Base-by-base conservation (phyloP, 2,329 filamentous ascomycete genomes). In the Paracoccidioides brasiliensis region DNA sequence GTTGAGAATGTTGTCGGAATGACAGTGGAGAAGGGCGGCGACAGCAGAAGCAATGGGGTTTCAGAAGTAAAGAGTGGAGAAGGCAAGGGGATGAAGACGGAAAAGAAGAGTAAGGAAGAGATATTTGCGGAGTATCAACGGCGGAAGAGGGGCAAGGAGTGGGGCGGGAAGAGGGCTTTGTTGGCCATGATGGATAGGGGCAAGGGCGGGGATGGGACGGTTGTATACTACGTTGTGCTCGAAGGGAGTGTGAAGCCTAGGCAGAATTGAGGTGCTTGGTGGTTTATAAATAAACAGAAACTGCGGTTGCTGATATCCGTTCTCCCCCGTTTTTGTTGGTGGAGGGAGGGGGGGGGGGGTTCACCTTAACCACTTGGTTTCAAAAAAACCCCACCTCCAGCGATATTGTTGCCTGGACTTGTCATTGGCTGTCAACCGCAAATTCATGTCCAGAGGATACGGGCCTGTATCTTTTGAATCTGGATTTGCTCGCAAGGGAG, bases 171-270 rank as follows among this genome's bases (percentile, higher is more conserved):
- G 69, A 70, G 81, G 51, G 64, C 82, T 12, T 61, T 85, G 33
- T 65, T 84, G 54, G 80, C 78, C 5, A 81, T 81, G 60, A 70
- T 80, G 53, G 76, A 82, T 63, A 67, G 69, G 57, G 67, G 66
- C 2, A 68, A 69, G 64, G 74, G 73, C 37, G 74, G 74, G 6
- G 81, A 84, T 64, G 81, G 81, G 44, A 84, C 82, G 0, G 74
- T 84, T 35, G 79, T 82, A 41, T 85, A 84, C 65, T 85, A 85
- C 64, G 76, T 84, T 59, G 74, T 83, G 51, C 80, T 83, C 61
- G 81, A 84, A 64, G 81, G 81, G 4, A 74, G 80, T 53, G 79
- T 84, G 33, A 84, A 84, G 69, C 81, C 81, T 10, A 71, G 81
- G 59, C 81, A 84, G 67, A 84, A 84, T 67, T 83, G 68, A 72